These are phyloP conservation scores for Leccinum pellstonianum DNA, from an alignment of 768 basidiomycete species.

Conservation along the genomic window DNA sequence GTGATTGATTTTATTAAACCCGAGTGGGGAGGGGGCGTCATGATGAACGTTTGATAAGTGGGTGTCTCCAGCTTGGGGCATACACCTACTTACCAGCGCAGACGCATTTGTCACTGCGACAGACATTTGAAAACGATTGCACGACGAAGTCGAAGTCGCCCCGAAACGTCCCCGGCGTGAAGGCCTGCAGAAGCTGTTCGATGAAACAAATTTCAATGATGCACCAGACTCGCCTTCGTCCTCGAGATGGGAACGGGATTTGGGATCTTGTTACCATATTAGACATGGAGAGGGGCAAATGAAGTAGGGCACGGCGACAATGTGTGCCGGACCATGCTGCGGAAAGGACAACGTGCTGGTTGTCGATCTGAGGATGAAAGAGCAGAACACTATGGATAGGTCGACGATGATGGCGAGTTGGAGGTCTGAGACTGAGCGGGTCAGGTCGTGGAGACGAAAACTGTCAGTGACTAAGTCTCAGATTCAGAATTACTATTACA, in stretches of 20 bases:
- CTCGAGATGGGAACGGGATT: slow-evolving; percentile 10
- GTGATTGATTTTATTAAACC: slow-evolving; percentile 11
- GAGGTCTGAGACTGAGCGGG: background rate
- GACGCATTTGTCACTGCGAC: slow-evolving; percentile 15
- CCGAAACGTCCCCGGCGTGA: slow-evolving; percentile 1
- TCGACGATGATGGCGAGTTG: slow-evolving; percentile 2
- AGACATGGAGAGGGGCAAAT: slow-evolving; percentile 13
- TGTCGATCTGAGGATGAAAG: slow-evolving; percentile 24
- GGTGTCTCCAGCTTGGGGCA: slow-evolving; percentile 3
- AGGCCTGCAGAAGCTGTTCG: slow-evolving; percentile 6
- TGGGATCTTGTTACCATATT: slow-evolving; percentile 9
- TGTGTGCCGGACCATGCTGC: background rate
- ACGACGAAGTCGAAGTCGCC: slow-evolving; percentile 11
- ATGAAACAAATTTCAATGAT: slow-evolving; percentile 15
- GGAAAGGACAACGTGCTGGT: slow-evolving; percentile 7
- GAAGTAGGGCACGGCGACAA: slow-evolving; percentile 16
- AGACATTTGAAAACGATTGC: slow-evolving; percentile 2
- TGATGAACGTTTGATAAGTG: slow-evolving; percentile 3
- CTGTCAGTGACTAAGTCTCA: background rate
- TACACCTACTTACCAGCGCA: slow-evolving; percentile 1
- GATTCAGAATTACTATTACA: slow-evolving; percentile 20
- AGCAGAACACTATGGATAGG: background rate
- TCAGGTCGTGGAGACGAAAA: background rate
- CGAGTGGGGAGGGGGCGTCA: slow-evolving; percentile 2
- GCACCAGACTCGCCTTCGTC: slow-evolving; percentile 2